Conservation (phyloP, 257 asterid species). For the Solanum corneliomulleri region DNA sequence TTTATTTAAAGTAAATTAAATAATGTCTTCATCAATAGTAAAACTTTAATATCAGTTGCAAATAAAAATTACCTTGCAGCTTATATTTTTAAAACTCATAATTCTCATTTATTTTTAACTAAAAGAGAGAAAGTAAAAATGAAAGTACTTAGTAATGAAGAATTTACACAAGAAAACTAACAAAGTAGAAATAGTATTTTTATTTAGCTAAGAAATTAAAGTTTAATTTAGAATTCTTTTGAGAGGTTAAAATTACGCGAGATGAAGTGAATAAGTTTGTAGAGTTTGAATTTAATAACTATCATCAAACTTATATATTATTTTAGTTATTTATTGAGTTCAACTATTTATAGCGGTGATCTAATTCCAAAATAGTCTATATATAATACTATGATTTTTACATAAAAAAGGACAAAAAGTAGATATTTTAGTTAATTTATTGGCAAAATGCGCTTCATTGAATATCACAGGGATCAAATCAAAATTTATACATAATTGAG, state of each 20-base stretch:
- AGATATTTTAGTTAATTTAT: not conserved
- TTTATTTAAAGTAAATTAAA: not conserved
- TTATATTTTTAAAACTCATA: no score
- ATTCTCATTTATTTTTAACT: no score
- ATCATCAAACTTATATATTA: accelerated
- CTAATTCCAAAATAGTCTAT: not conserved
- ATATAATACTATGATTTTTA: not conserved
- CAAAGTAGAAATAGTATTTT: not conserved
- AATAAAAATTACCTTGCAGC: not conserved
- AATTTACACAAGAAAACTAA: not conserved
- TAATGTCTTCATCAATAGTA: not conserved
- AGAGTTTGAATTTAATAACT: not conserved
- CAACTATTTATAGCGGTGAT: not conserved
- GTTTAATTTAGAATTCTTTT: not conserved
- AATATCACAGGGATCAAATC: not conserved
- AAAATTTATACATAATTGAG: not conserved
- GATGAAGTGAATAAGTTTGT: not conserved
- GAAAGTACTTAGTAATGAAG: not conserved
- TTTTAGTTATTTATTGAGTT: not conserved
- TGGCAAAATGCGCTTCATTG: not conserved
- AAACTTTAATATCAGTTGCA: not conserved
- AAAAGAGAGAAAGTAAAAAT: not conserved
- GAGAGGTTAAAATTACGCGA: no score
- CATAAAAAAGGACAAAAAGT: no score
- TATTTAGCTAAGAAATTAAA: not conserved